Percentiles rank a stretch among this genome's conserved stretches.
Conservation (phyloP, 2,329 filamentous ascomycete genomes). For the Trichoderma sp. region DNA sequence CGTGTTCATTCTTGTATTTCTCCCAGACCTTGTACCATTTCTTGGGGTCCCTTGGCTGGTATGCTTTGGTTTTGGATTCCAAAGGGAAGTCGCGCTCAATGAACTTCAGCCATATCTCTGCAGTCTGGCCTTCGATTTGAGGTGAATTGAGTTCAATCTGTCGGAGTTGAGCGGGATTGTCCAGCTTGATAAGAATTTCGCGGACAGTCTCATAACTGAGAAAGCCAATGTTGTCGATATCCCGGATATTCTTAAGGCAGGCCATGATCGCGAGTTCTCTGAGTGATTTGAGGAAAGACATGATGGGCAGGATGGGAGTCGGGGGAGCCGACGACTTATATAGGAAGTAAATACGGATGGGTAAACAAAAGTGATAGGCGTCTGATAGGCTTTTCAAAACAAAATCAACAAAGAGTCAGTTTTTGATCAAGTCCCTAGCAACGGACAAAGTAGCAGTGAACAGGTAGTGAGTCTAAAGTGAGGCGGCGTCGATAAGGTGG, state of each 20-base stretch:
- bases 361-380: background rate
- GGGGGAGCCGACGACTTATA: background rate
- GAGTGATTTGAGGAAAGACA: constrained; percentile 51
- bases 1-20: constrained; percentile 63
- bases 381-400: background rate
- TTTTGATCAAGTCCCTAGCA: background rate
- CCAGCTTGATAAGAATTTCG: constrained; percentile 69
- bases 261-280: constrained; percentile 51
- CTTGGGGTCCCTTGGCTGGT: constrained; percentile 64
- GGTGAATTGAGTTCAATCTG: constrained; percentile 74
- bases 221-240: constrained; percentile 70
- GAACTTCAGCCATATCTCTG: constrained; percentile 75
- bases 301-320: constrained; percentile 26
- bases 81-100: constrained; percentile 76
- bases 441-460: background rate
- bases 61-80: constrained; percentile 61
- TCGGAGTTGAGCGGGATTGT: constrained; percentile 73
- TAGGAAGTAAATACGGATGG: background rate
- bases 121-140: constrained; percentile 69
- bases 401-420: background rate
- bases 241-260: constrained; percentile 55
- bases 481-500: background rate
- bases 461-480: background rate
- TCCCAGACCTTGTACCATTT: constrained; percentile 80
- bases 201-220: constrained; percentile 64